These are phyloP conservation scores for Pezicula neosporulosa DNA, from an alignment of 2,329 filamentous ascomycete genomes.

Conservation along the genomic window DNA sequence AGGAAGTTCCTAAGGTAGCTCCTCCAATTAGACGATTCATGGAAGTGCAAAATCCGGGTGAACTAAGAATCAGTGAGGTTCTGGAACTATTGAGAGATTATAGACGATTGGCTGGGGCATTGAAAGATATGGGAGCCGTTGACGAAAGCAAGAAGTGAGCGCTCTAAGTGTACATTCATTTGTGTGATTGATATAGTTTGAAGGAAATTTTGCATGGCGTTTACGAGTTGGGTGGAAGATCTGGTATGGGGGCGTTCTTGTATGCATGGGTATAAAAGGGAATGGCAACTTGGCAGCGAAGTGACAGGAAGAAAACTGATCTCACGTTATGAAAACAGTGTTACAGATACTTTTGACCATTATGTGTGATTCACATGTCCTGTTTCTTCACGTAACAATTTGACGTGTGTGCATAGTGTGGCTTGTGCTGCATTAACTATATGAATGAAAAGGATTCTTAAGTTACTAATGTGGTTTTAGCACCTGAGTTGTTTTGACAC, in stretches of 20 bases:
- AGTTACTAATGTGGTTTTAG: too few species aligned
- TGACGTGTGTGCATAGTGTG: too few species aligned
- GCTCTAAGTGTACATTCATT: not conserved
- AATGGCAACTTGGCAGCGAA: too few species aligned
- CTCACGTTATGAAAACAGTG: too few species aligned
- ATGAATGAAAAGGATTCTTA: too few species aligned
- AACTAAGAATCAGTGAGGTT: slow-evolving; percentile 72
- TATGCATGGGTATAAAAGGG: too few species aligned
- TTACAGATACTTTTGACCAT: too few species aligned
- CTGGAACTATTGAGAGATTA: slow-evolving; percentile 71
- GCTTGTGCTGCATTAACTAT: too few species aligned
- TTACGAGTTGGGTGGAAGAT: not conserved
- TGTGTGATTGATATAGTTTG: not conserved
- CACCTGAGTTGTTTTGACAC: too few species aligned
- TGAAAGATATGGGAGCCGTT: slow-evolving; percentile 62
- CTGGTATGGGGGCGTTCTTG: not conserved
- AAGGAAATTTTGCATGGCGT: not conserved
- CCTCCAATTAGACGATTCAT: slow-evolving; percentile 72
- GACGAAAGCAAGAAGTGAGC: not conserved
- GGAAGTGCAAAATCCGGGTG: slow-evolving; percentile 65
- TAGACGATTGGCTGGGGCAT: slow-evolving; percentile 61
- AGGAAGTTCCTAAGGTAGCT: slow-evolving; percentile 50
- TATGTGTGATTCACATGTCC: too few species aligned
- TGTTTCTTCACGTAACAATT: too few species aligned
- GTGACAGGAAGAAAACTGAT: too few species aligned